Evolutionary conservation across 1,284 basidiomycete genomes (phyloP), one percentile per base, ranked within the genome.

Genomic region (Sanghuangporus sanghuang): DNA sequence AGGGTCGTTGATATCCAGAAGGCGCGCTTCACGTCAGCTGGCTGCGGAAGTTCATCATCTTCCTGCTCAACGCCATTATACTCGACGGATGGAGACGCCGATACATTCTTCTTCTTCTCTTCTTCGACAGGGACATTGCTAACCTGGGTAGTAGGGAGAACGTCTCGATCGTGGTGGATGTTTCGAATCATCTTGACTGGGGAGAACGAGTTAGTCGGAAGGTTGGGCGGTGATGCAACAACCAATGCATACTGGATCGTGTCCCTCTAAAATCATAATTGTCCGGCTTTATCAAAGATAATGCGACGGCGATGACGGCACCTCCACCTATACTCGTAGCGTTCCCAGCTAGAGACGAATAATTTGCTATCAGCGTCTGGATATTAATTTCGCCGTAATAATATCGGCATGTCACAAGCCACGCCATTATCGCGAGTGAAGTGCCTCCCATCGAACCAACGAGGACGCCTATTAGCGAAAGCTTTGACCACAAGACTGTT

Each of bases 321-420:
- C 79, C 81, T 67, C 81, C 75, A n/a, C 79, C 64, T 18, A 82
- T 66, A 7, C 79, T 78, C 0, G 78, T 78, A 8, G 79, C 66
- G 27, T 78, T 79, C 55, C 80, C 80, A 65, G 79, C 80, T 12
- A 82, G 76, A 0, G 80, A 79, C 4, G 81, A 81, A 67, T 81
- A 81, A 3, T 78, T 80, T 49, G 75, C 66, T 5, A 81, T 79
- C 6, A 82, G 72, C 61, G 79, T 80, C 2, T 73, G 62, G 21
- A 82, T 71, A 61, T 75, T 80, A 63, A 81, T 79, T 16, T 69
- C 68, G 12, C 80, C 81, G 59, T 77, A 81, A 57, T 80, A 80
- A 69, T 82, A 80, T 74, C 73, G 77, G 67, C 81, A 82, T 0
- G 79, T 77, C 11, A 83, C 73, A 75, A 83, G 79, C 81, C 81